Percentiles rank a stretch among this genome's conserved stretches.
phyloP scores from a whole-genome alignment of 768 basidiomycete genomes.

The Amanita rimosa region DNA sequence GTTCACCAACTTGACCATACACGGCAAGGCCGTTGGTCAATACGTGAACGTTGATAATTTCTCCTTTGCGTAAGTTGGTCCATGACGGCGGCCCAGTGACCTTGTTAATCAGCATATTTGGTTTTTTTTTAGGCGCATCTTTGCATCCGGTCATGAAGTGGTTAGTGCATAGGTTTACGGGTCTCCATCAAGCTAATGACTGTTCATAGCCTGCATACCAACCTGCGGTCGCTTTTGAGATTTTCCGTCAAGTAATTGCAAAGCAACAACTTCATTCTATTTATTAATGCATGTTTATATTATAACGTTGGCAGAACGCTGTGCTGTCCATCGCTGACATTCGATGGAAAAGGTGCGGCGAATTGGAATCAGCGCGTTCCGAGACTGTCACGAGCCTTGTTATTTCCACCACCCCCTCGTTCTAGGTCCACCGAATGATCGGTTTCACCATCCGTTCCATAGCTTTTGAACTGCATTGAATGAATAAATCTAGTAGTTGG shows the following conservation, averaged over 20 bases:
- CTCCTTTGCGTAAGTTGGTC: conserved; percentile 45
- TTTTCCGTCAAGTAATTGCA: conserved; percentile 45
- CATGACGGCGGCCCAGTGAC: background rate
- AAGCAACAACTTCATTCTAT: conserved; percentile 46
- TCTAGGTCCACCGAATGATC: background rate
- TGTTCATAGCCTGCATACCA: conserved; percentile 45
- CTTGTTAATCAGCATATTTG: background rate
- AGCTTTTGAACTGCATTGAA: background rate
- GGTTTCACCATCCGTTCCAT: background rate
- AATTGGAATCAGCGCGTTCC: too few species aligned
- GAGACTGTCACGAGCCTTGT: background rate
- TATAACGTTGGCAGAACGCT: too few species aligned
- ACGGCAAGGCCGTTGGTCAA: conserved; percentile 39
- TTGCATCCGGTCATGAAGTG: conserved; percentile 50
- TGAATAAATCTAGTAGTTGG: background rate
- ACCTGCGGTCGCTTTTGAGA: conserved; percentile 43
- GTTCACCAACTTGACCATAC: conserved; percentile 46
- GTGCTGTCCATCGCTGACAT: too few species aligned
- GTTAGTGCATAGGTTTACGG: conserved; percentile 22
- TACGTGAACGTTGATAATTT: conserved; percentile 59
- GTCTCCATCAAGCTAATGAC: background rate
- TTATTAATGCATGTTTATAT: too few species aligned
- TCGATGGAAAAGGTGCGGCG: too few species aligned
- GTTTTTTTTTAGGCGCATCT: conserved; percentile 37
- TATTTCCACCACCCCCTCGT: background rate